These are phyloP conservation scores for Medicago truncatula DNA, from an alignment of 306 rosid genomes.

Conservation along the genomic window MtrunA17r5.0-ANR NC_053042.1:39204501-39205000, in stretches of 20 bases:
- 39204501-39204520: conserved; percentile 53
- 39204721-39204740: conserved; percentile 94
- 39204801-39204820: conserved; percentile 88
- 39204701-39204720: conserved; percentile 75
- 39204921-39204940: background rate
- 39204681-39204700: background rate
- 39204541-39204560: conserved; percentile 63
- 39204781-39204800: conserved; percentile 85
- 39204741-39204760: conserved; percentile 78
- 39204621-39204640: conserved; percentile 50
- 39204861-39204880: background rate
- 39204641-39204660: background rate
- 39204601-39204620: conserved; percentile 62
- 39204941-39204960: conserved; percentile 1
- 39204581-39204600: conserved; percentile 64
- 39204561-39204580: conserved; percentile 63
- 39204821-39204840: conserved; percentile 85
- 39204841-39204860: conserved; percentile 24
- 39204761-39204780: conserved; percentile 72
- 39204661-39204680: background rate
- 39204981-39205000: background rate
- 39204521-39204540: conserved; percentile 58
- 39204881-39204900: background rate
- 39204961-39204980: background rate
- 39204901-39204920: background rate